A percentile compares a stretch with the other conserved stretches of the same genome.
Conservation (phyloP, 768 basidiomycete species). For the Leucogyrophana mollusca region DNA sequence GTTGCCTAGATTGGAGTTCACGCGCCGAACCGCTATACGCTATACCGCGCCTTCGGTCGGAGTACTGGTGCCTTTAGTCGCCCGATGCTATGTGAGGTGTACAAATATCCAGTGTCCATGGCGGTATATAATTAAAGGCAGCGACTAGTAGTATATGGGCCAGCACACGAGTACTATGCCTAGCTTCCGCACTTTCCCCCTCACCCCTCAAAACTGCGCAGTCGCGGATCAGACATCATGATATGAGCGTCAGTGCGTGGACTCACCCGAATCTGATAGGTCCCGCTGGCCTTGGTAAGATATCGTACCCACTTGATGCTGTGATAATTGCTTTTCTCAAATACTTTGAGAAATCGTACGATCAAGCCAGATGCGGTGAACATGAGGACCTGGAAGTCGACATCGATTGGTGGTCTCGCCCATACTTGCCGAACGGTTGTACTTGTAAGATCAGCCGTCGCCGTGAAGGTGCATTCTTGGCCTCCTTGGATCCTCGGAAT, state of each 20-base stretch:
- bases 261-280: constrained; percentile 92
- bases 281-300: constrained; percentile 89
- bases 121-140: constrained; percentile 23
- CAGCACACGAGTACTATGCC: constrained; percentile 18
- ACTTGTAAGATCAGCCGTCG: constrained; percentile 77
- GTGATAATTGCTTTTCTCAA: constrained; percentile 93
- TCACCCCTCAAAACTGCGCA: constrained; percentile 25
- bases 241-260: neutral
- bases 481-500: constrained; percentile 91
- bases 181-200: constrained; percentile 19
- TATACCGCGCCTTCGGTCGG: too few species aligned
- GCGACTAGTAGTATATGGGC: constrained; percentile 7
- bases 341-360: constrained; percentile 96
- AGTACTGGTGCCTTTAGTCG: too few species aligned
- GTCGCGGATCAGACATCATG: neutral
- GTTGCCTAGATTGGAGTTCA: constrained; percentile 25
- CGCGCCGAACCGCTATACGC: neutral
- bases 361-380: constrained; percentile 95
- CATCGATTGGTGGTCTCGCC: constrained; percentile 96
- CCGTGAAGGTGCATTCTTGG: constrained; percentile 84
- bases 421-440: constrained; percentile 94
- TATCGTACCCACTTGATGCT: constrained; percentile 97
- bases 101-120: constrained; percentile 5
- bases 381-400: constrained; percentile 99
- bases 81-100: too few species aligned